phyloP scores from a whole-genome alignment of 257 asterid species.

The Fraxinus pennsylvanica region DNA sequence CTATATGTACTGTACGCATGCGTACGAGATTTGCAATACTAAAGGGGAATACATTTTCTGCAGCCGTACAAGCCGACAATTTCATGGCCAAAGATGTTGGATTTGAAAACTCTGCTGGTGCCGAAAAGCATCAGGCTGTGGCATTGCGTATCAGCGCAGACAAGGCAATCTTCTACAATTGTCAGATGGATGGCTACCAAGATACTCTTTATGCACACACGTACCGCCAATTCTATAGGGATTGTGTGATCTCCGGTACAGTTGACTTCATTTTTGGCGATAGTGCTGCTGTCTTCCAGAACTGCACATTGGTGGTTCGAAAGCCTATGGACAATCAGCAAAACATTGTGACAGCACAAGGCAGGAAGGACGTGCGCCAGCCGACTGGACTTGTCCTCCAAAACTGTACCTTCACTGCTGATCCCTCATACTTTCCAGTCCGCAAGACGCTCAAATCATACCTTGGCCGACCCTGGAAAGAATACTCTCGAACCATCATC shows the following conservation, averaged over 20 bases:
- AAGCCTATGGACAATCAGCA: slow-evolving; percentile 51
- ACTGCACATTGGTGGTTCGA: slow-evolving; percentile 52
- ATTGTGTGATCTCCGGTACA: slow-evolving; percentile 76
- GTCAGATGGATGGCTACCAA: slow-evolving; percentile 72
- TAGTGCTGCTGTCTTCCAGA: slow-evolving; percentile 63
- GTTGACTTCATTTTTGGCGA: slow-evolving; percentile 82
- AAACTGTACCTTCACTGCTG: slow-evolving; percentile 47
- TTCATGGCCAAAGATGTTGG: slow-evolving; percentile 68
- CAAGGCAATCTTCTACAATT: slow-evolving; percentile 65
- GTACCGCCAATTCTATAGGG: slow-evolving; percentile 76
- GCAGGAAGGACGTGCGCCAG: slow-evolving; percentile 39
- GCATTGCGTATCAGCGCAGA: slow-evolving; percentile 81
- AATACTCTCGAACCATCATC: slow-evolving; percentile 47
- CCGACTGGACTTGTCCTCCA: slow-evolving; percentile 51
- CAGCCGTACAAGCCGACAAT: slow-evolving; percentile 68
- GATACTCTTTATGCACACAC: slow-evolving; percentile 77
- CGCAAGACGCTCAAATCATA: slow-evolving; percentile 32
- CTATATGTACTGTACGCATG: neutral
- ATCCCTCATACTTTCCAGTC: slow-evolving; percentile 29
- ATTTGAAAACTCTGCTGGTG: slow-evolving; percentile 73
- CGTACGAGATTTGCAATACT: neutral
- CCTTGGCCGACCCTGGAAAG: slow-evolving; percentile 69
- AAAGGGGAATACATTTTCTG: neutral
- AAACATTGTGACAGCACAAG: slow-evolving; percentile 69
- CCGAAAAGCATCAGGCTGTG: slow-evolving; percentile 61